phyloP scores from a whole-genome alignment of 345 rosid species.

The Microthlaspi erraticum region DNA sequence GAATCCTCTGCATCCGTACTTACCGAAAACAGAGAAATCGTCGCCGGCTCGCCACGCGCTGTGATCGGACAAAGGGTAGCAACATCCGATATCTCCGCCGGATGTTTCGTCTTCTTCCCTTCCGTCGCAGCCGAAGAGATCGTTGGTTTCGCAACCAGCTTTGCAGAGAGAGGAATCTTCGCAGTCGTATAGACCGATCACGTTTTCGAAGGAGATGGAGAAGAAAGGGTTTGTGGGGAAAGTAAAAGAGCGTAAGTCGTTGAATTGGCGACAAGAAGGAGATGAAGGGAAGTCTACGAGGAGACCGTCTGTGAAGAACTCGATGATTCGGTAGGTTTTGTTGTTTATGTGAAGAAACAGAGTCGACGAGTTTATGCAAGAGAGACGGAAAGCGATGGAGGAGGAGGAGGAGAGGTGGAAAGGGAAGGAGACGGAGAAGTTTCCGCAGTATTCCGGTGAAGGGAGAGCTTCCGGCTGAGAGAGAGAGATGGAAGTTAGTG shows the following conservation, averaged over 20 bases:
- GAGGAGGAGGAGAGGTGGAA: constrained; percentile 64
- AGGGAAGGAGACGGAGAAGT: constrained; percentile 62
- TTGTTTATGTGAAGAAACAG: constrained; percentile 59
- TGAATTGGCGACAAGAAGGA: constrained; percentile 68
- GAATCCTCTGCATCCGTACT: constrained; percentile 82
- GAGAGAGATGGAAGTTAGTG: constrained; percentile 38
- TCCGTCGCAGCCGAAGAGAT: constrained; percentile 69
- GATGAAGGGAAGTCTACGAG: constrained; percentile 71
- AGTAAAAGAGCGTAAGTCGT: constrained; percentile 63
- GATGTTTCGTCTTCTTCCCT: constrained; percentile 36
- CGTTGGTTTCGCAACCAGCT: constrained; percentile 65
- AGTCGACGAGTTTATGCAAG: constrained; percentile 67
- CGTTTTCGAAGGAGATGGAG: constrained; percentile 68
- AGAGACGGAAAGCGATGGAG: constrained; percentile 54
- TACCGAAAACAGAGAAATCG: constrained; percentile 67
- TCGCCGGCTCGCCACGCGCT: constrained; percentile 66
- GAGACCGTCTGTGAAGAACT: constrained; percentile 72
- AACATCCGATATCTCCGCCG: constrained; percentile 65
- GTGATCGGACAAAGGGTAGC: constrained; percentile 82
- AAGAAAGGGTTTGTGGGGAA: constrained; percentile 54
- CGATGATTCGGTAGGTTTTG: constrained; percentile 56
- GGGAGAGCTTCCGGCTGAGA: constrained; percentile 46
- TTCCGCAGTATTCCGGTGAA: constrained; percentile 64
- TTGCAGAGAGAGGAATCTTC: constrained; percentile 87
- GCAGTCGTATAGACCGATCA: constrained; percentile 77